Base-by-base conservation (phyloP, 768 basidiomycete genomes). In the Mycena olivaceomarginata region DNA sequence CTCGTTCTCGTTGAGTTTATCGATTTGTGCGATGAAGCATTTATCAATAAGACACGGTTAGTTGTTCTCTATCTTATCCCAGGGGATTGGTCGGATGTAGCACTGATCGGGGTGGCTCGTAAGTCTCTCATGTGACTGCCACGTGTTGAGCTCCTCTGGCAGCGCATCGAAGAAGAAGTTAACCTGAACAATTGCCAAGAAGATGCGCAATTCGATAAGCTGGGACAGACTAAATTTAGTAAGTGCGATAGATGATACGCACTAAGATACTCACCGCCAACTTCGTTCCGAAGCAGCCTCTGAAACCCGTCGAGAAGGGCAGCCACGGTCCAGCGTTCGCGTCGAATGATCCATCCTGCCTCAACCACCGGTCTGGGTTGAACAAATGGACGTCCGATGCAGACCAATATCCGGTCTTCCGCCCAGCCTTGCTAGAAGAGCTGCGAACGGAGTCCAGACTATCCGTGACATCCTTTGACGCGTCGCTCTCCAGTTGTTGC, bases 211-310 rank as follows among this genome's bases (percentile, higher is more conserved):
- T 13, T 59, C 10, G 31, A 59, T 59, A 11, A 59, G 57, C 57
- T 59, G 31, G 15, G 4, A 59, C 15, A 59, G 12, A 31, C 6
- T 9, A 10, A 12, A 31, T 31, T 59, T 31, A 59, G 57, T 59
- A 13, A 59, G 15, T 22, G 15, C 15, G 20, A 8, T 57, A 31
- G 5, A 59, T 4, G 6, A 62, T 20, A 40, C 40, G 12, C 4
- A 31, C 12, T 31, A 31, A 31, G 31, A 31, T 31, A 62, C 60
- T 40, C 18, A 62, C 60, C 15, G 60, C 60, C 20, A 77, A 59
- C 53, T 72, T 65, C 65, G 72, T 71, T 45, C 76, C 71, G 39
- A 77, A 77, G 43, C 74, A 56, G 22, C 75, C 70, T 20, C 75
- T n/a, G 25, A 76, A 72, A 37, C 75, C 75, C 20, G 2, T 41